phyloP scores from a whole-genome alignment of 2,329 filamentous ascomycete genomes.

The Stemphylium beticola region DNA sequence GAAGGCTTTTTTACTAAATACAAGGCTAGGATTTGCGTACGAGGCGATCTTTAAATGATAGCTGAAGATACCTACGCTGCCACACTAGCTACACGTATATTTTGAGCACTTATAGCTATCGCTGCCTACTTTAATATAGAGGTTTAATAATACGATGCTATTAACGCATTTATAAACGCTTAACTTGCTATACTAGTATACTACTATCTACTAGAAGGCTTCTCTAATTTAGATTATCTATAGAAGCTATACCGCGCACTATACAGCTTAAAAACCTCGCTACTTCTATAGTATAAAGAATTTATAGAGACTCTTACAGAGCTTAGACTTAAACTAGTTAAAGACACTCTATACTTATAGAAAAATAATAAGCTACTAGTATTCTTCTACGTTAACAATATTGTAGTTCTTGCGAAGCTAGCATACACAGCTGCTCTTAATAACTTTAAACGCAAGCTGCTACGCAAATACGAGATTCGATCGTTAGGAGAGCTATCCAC shows the following conservation, averaged over 20 bases:
- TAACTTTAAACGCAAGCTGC: constrained; percentile 1
- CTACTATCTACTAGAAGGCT: background rate
- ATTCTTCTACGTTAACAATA: constrained; percentile 2
- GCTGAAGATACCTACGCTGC: constrained; percentile 22
- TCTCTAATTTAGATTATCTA: background rate
- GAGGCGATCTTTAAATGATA: constrained; percentile 18
- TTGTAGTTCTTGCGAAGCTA: background rate
- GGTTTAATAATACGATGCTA: background rate
- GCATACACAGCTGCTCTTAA: background rate
- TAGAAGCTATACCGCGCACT: background rate
- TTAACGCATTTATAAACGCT: background rate
- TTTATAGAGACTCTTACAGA: background rate
- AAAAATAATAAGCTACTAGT: background rate
- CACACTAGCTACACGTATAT: constrained; percentile 26
- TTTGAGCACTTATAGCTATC: constrained; percentile 28
- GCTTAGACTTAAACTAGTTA: background rate
- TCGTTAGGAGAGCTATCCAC: background rate
- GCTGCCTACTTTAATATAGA: constrained; percentile 26
- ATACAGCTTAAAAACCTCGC: background rate
- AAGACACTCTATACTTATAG: background rate
- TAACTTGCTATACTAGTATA: background rate
- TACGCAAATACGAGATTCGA: constrained; percentile 1
- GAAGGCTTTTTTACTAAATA: constrained; percentile 19
- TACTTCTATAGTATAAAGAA: constrained; percentile 6
- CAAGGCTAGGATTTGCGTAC: constrained; percentile 20